These are phyloP conservation scores for Aquanectria penicillioides DNA, from an alignment of 2,329 filamentous ascomycete genomes.

Conservation along the genomic window DNA sequence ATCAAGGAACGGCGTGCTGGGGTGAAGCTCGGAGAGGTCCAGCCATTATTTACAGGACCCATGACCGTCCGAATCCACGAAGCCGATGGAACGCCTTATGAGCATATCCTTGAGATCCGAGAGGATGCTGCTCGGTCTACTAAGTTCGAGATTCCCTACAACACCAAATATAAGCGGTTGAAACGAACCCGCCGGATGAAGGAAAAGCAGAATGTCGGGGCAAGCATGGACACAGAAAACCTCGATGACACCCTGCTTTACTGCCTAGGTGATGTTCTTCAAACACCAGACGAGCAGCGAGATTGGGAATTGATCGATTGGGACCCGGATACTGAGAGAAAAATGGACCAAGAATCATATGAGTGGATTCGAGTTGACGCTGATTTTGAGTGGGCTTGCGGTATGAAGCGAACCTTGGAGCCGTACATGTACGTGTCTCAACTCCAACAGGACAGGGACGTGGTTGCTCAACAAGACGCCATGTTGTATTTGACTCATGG, in stretches of 20 bases:
- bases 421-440: conserved; percentile 99
- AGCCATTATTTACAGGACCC: conserved; percentile 89
- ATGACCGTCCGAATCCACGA: conserved; percentile 99
- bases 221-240: conserved; percentile 68
- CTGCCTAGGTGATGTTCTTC: conserved; percentile 90
- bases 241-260: conserved; percentile 88
- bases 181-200: conserved; percentile 88
- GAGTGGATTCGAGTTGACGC: conserved; percentile 99
- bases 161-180: conserved; percentile 97
- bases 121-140: conserved; percentile 78
- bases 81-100: conserved; percentile 96
- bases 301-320: conserved; percentile 91
- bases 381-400: conserved; percentile 97
- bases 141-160: conserved; percentile 96
- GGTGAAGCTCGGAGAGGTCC: conserved; percentile 75
- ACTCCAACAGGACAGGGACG: conserved; percentile 94
- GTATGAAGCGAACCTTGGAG: conserved; percentile 82
- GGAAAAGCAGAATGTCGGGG: conserved; percentile 70
- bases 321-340: conserved; percentile 86
- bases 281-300: conserved; percentile 80
- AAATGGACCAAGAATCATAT: conserved; percentile 96
- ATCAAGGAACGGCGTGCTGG: conserved; percentile 81
- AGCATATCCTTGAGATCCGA: conserved; percentile 96
- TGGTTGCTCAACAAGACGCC: conserved; percentile 85
- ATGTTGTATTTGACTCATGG: conserved; percentile 76